Percentiles rank a stretch among this genome's conserved stretches.
These are phyloP conservation scores for Monilinia fructigena DNA, from an alignment of 2,329 filamentous ascomycete genomes.

Conservation along the genomic window DNA sequence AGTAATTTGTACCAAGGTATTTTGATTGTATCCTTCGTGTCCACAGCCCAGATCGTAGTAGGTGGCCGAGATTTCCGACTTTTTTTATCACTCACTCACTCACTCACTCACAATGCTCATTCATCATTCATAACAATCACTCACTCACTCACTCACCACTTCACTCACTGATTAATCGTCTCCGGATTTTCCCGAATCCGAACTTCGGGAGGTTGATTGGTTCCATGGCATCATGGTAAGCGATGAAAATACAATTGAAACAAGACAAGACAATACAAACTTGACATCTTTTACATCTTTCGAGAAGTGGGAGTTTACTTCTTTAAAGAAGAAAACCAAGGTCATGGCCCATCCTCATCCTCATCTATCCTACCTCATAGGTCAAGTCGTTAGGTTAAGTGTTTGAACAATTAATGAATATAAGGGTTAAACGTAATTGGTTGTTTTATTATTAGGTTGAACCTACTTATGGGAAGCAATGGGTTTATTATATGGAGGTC, in stretches of 20 bases:
- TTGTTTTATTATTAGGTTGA: slow-evolving; percentile 8
- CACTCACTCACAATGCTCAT: no score
- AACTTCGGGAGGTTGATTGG: slow-evolving; percentile 1
- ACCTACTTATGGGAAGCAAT: slow-evolving; percentile 4
- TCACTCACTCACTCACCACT: not conserved
- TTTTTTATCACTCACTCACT: not conserved
- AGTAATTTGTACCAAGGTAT: not conserved
- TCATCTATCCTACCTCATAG: not conserved
- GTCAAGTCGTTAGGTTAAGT: not conserved
- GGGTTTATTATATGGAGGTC: not conserved
- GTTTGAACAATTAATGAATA: not conserved
- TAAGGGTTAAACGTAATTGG: slow-evolving; percentile 10
- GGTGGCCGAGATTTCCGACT: slow-evolving; percentile 10
- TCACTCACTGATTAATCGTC: not conserved
- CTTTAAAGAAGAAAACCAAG: slow-evolving; percentile 11
- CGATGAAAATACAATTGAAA: slow-evolving; percentile 9
- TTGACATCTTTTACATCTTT: not conserved
- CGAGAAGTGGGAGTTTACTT: slow-evolving; percentile 3
- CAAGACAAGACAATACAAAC: slow-evolving; percentile 3
- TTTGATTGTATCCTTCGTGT: not conserved
- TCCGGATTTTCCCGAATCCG: slow-evolving; percentile 11
- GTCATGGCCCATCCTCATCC: not conserved
- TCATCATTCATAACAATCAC: not conserved
- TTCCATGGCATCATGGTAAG: slow-evolving; percentile 7
- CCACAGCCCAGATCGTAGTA: not conserved